These are phyloP conservation scores for Pythium monospermum DNA, from an alignment of 352 stramenopile genomes.

Conservation along the genomic window DNA sequence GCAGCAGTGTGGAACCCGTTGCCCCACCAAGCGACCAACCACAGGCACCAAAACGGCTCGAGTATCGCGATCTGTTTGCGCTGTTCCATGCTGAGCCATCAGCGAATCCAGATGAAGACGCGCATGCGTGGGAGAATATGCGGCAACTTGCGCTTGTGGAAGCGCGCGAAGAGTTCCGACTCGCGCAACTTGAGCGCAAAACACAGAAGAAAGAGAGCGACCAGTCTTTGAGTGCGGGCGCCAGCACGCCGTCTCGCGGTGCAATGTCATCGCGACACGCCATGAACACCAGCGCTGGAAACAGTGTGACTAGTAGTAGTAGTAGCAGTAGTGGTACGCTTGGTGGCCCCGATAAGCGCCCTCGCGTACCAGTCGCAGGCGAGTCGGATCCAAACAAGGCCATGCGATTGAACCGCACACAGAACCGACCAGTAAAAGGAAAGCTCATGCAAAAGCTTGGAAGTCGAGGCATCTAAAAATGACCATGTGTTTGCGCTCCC, in stretches of 20 bases:
- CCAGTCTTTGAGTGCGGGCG: background rate
- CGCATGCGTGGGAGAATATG: conserved; percentile 32
- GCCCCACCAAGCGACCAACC: background rate
- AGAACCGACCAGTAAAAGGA: conserved; percentile 30
- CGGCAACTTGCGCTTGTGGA: conserved; percentile 51
- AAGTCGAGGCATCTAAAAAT: conserved; percentile 12
- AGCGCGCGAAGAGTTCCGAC: conserved; percentile 55
- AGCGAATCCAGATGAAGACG: conserved; percentile 7
- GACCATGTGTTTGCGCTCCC: no score
- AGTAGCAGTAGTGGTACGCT: conserved; percentile 1
- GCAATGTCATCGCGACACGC: background rate
- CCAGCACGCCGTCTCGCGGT: background rate
- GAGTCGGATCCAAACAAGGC: conserved; percentile 60
- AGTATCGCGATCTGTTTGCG: conserved; percentile 64
- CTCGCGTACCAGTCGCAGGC: conserved; percentile 32
- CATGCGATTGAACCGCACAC: conserved; percentile 31
- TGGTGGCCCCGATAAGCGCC: conserved; percentile 31
- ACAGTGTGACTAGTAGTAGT: background rate
- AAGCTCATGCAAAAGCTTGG: conserved; percentile 80
- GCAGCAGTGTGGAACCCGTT: background rate
- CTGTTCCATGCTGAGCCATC: conserved; percentile 48
- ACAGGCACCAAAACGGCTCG: conserved; percentile 35
- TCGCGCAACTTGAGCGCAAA: conserved; percentile 30
- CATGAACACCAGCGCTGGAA: background rate
- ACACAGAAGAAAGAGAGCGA: conserved; percentile 9